Percentiles rank a stretch among this genome's conserved stretches.
phyloP scores from a whole-genome alignment of 768 basidiomycete genomes.

The Daedaleopsis nitida region DNA sequence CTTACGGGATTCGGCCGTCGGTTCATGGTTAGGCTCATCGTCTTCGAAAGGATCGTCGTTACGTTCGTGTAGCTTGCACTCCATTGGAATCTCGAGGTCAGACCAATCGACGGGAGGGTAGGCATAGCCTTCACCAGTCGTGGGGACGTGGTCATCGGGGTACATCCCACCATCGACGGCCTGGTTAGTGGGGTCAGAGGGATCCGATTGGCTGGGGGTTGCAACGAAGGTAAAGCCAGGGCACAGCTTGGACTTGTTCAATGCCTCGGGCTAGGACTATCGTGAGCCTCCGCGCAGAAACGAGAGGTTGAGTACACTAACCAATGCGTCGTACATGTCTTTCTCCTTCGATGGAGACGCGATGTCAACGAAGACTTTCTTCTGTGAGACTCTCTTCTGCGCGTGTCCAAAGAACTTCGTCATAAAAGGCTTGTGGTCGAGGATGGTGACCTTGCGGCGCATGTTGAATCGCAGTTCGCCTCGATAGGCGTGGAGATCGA shows the following conservation, averaged over 20 bases:
- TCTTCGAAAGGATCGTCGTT: not conserved
- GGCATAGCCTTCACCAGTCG: not conserved
- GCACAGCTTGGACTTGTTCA: not conserved
- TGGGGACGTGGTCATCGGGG: not conserved
- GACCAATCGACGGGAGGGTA: constrained; percentile 23
- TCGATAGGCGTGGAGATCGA: not conserved
- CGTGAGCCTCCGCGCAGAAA: not conserved
- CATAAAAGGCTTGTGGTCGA: not conserved
- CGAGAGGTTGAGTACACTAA: not conserved
- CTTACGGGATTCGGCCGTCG: not conserved
- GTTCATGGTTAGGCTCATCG: not conserved
- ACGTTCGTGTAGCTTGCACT: not conserved
- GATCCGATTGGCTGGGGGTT: not conserved
- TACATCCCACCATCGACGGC: constrained; percentile 6
- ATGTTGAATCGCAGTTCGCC: constrained; percentile 9
- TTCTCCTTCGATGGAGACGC: not conserved
- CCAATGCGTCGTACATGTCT: constrained; percentile 1
- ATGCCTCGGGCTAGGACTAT: not conserved
- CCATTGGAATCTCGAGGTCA: not conserved
- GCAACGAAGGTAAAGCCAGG: not conserved
- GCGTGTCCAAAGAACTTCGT: not conserved
- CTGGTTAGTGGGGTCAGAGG: not conserved
- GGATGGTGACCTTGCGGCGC: not conserved
- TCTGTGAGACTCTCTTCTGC: not conserved
- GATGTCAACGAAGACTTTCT: not conserved